Evolutionary conservation across 2,329 filamentous ascomycete genomes (phyloP).

Genomic region (Bipolaris bicolor): DNA sequence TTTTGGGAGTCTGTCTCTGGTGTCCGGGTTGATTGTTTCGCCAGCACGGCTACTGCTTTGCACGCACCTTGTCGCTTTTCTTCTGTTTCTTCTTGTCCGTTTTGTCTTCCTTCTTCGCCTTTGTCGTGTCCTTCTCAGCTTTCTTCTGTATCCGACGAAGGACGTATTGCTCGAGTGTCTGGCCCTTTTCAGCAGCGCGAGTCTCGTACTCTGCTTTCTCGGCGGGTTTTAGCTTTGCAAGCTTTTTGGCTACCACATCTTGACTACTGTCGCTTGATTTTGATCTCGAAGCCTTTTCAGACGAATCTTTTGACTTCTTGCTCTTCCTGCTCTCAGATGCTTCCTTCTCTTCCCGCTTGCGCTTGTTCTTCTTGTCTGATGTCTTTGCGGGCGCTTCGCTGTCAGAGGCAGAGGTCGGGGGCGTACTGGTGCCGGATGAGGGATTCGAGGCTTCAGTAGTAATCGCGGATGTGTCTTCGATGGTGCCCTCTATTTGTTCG

Average conservation of each 20-base stretch:
- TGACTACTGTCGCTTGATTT: slow-evolving; percentile 9
- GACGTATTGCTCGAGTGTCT: slow-evolving; percentile 47
- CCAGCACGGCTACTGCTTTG: background rate
- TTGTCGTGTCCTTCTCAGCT: slow-evolving; percentile 15
- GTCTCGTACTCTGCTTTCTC: slow-evolving; percentile 42
- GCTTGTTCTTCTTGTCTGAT: slow-evolving; percentile 32
- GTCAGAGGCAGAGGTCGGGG: slow-evolving; percentile 37
- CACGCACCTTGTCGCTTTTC: slow-evolving; percentile 5
- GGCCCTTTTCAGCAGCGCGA: slow-evolving; percentile 47
- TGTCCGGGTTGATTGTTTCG: background rate
- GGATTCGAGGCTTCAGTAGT: slow-evolving; percentile 25
- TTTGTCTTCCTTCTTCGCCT: slow-evolving; percentile 6
- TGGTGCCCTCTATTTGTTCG: slow-evolving; percentile 75
- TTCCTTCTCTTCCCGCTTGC: slow-evolving; percentile 31
- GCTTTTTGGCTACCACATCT: slow-evolving; percentile 27
- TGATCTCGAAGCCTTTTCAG: slow-evolving; percentile 7
- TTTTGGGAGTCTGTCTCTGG: background rate
- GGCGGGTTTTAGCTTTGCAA: slow-evolving; percentile 34
- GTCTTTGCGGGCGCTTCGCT: slow-evolving; percentile 22
- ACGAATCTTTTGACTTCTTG: slow-evolving; percentile 20
- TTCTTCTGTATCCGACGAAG: slow-evolving; percentile 46
- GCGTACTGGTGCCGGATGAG: slow-evolving; percentile 32
- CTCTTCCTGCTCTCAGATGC: slow-evolving; percentile 18
- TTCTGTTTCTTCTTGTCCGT: slow-evolving; percentile 10
- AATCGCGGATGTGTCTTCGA: slow-evolving; percentile 47